Percentiles rank a stretch among this genome's conserved stretches.
phyloP scores from a whole-genome alignment of 1,284 basidiomycete species.

The Ustilago sp. region DNA sequence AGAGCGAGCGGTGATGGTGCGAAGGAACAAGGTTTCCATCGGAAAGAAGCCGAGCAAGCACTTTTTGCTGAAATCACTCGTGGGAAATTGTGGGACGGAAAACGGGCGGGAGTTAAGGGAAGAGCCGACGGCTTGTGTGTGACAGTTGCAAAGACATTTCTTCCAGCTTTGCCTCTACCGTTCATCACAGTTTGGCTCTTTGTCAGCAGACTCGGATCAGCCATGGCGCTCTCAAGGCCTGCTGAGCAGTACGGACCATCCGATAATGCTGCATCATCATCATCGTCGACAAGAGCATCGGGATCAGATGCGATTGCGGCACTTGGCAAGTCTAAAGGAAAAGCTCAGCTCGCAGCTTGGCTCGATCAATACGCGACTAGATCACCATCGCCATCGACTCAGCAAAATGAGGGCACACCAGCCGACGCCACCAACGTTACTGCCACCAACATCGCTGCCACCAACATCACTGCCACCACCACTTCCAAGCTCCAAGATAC shows the following conservation, averaged over 20 bases:
- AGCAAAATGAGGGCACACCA: not conserved
- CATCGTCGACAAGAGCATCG: not conserved
- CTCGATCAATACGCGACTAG: slow-evolving; percentile 26
- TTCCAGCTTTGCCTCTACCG: not conserved
- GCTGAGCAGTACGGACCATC: slow-evolving; percentile 18
- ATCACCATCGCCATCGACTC: not conserved
- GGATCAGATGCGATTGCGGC: slow-evolving; percentile 25
- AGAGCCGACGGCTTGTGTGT: slow-evolving; percentile 18
- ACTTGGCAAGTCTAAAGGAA: slow-evolving; percentile 10
- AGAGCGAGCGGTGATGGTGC: slow-evolving; percentile 2
- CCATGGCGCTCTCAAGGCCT: slow-evolving; percentile 28
- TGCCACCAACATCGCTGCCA: not conserved
- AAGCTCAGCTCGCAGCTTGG: slow-evolving; percentile 32
- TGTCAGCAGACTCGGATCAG: slow-evolving; percentile 5
- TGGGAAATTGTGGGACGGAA: slow-evolving; percentile 7
- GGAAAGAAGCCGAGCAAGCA: not conserved
- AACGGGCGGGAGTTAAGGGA: not conserved
- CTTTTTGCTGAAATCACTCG: not conserved
- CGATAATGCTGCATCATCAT: slow-evolving; percentile 3
- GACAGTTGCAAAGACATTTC: not conserved
- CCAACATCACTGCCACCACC: not conserved
- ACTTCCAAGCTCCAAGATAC: slow-evolving; percentile 24
- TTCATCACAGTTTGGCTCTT: not conserved
- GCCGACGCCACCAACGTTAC: not conserved
- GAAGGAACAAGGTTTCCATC: not conserved